Evolutionary conservation across 768 basidiomycete species (phyloP).

Genomic region (Leucocoprinus leucothites): DNA sequence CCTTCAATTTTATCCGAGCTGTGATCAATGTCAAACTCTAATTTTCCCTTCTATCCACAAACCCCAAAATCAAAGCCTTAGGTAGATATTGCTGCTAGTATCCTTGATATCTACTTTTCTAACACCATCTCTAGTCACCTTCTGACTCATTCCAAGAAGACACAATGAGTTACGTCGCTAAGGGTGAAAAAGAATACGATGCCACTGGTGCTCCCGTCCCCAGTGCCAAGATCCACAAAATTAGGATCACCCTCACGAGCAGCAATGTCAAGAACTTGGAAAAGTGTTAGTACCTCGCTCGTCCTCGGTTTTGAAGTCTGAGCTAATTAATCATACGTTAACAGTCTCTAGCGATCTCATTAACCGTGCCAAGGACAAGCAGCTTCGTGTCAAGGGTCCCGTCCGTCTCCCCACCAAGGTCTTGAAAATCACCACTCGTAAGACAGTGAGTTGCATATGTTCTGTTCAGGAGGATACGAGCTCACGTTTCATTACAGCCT

Average conservation of each 20-base stretch:
- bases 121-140: conserved; percentile 57
- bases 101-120: conserved; percentile 7
- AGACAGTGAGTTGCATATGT: conserved; percentile 65
- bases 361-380: conserved; percentile 99
- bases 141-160: conserved; percentile 58
- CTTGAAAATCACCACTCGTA: conserved; percentile 98
- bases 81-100: conserved; percentile 29
- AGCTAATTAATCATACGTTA: neutral
- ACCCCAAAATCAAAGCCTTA: conserved; percentile 33
- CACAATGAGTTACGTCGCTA: conserved; percentile 98
- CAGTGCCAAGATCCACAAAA: conserved; percentile 95
- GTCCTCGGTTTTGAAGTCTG: neutral
- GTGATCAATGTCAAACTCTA: conserved; percentile 30
- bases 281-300: conserved; percentile 63
- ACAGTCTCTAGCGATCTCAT: conserved; percentile 94
- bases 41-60: conserved; percentile 37
- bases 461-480: neutral
- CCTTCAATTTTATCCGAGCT: neutral
- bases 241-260: conserved; percentile 97
- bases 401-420: conserved; percentile 99
- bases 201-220: conserved; percentile 84
- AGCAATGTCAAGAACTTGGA: conserved; percentile 98
- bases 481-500: conserved; percentile 50
- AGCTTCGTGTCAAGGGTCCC: conserved; percentile 98
- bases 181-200: conserved; percentile 97